A percentile compares a stretch with the other conserved stretches of the same genome.
Evolutionary conservation across 192 early-diverging fungal genomes (phyloP).

Genomic region (Coemansia sp.): DNA sequence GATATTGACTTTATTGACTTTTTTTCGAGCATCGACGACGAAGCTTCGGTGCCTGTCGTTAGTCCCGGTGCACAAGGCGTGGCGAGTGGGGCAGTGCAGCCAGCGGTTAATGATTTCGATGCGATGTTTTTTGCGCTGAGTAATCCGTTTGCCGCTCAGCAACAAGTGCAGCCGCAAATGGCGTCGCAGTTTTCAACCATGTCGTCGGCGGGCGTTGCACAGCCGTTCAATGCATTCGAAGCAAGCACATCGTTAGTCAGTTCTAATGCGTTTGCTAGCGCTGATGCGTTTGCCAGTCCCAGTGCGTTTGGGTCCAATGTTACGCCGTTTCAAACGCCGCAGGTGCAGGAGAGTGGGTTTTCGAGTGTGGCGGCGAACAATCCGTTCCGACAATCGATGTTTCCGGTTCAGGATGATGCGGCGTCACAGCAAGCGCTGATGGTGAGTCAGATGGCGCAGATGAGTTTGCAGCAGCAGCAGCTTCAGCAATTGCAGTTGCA

Average conservation of each 20-base stretch:
- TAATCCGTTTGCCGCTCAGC: conserved; percentile 36
- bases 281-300: not conserved
- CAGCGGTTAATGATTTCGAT: conserved; percentile 24
- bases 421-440: conserved; percentile 24
- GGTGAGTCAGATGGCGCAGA: conserved; percentile 36
- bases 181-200: not conserved
- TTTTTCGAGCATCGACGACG: conserved; percentile 57
- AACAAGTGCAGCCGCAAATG: conserved; percentile 20
- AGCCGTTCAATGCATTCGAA: conserved; percentile 26
- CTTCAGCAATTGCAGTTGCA: conserved; percentile 22
- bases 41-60: conserved; percentile 1
- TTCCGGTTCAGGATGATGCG: conserved; percentile 18
- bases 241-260: not conserved
- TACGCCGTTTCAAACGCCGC: conserved; percentile 9
- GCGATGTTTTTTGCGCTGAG: conserved; percentile 46
- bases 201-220: not conserved
- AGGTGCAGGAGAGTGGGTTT: not conserved
- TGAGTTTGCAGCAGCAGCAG: conserved; percentile 27
- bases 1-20: conserved; percentile 57
- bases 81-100: conserved; percentile 1
- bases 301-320: not conserved
- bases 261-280: not conserved
- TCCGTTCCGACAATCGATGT: conserved; percentile 54
- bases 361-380: conserved; percentile 41
- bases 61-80: not conserved